Conservation (phyloP, 768 basidiomycete species). For the Cubamyces sp. region DNA sequence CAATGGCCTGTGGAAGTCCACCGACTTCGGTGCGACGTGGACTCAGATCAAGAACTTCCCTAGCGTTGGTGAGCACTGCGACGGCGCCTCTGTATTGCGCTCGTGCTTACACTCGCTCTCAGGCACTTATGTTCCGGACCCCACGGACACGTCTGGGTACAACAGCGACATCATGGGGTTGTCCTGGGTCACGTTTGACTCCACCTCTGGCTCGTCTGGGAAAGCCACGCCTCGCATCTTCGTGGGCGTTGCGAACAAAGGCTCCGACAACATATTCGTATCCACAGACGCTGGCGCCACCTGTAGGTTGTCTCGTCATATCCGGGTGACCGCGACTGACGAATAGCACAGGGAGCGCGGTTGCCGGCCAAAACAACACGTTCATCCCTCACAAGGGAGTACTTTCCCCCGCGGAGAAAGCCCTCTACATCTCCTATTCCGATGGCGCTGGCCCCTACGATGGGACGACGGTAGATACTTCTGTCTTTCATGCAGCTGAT, state of each 20-base stretch:
- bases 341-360: conserved; percentile 50
- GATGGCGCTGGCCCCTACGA: conserved; percentile 68
- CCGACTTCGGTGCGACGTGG: conserved; percentile 62
- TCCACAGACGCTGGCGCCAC: conserved; percentile 58
- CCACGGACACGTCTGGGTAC: conserved; percentile 50
- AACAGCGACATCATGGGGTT: conserved; percentile 47
- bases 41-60: conserved; percentile 61
- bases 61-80: conserved; percentile 48
- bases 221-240: conserved; percentile 65
- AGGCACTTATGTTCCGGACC: conserved; percentile 59
- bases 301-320: conserved; percentile 44
- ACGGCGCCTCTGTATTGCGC: background rate
- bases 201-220: conserved; percentile 56
- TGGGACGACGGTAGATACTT: conserved; percentile 41
- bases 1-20: conserved; percentile 69
- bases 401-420: conserved; percentile 57
- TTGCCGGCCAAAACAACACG: conserved; percentile 59
- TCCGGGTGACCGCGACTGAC: background rate
- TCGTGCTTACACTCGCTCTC: background rate
- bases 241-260: conserved; percentile 64
- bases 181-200: conserved; percentile 69
- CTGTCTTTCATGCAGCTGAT: background rate
- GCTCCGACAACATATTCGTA: conserved; percentile 58
- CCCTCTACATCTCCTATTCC: conserved; percentile 63
- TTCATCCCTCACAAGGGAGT: conserved; percentile 72